phyloP scores from a whole-genome alignment of 805 yeast genomes.

The Wickerhamomyces sydowiorum region DNA sequence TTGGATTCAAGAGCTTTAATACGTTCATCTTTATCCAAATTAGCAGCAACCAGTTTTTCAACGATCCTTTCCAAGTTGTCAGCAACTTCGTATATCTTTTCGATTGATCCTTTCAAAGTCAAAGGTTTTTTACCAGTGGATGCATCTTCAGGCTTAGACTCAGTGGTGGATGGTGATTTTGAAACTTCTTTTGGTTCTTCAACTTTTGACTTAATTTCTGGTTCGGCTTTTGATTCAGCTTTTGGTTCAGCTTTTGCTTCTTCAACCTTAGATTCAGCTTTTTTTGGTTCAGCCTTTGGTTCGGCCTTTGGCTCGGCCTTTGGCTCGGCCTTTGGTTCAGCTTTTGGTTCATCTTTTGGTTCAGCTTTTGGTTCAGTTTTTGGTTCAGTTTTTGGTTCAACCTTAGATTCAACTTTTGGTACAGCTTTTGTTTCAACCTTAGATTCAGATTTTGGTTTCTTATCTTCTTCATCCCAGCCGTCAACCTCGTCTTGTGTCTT shows the following conservation, averaged over 20 bases:
- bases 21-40: slow-evolving; percentile 60
- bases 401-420: slow-evolving; percentile 9
- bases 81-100: slow-evolving; percentile 55
- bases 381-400: slow-evolving; percentile 10
- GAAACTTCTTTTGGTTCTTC: slow-evolving; percentile 7
- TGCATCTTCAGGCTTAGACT: slow-evolving; percentile 6
- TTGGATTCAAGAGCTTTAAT: slow-evolving; percentile 53
- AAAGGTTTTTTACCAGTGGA: slow-evolving; percentile 39
- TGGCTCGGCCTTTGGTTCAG: slow-evolving; percentile 12
- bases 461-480: slow-evolving; percentile 32
- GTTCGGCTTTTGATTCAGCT: slow-evolving; percentile 8
- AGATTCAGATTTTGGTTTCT: slow-evolving; percentile 8
- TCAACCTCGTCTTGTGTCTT: slow-evolving; percentile 17
- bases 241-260: slow-evolving; percentile 9
- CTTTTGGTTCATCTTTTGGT: slow-evolving; percentile 19
- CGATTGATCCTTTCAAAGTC: slow-evolving; percentile 68
- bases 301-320: slow-evolving; percentile 8
- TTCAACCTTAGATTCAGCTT: no score
- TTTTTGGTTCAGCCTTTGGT: slow-evolving; percentile 8
- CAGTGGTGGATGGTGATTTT: no score
- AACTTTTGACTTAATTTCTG: slow-evolving; percentile 8
- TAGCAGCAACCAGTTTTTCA: slow-evolving; percentile 42
- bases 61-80: slow-evolving; percentile 52
- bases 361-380: slow-evolving; percentile 9
- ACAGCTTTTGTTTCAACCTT: slow-evolving; percentile 1